Base-by-base conservation (phyloP, 1,284 basidiomycete species). In the Tremellales sp. region DNA sequence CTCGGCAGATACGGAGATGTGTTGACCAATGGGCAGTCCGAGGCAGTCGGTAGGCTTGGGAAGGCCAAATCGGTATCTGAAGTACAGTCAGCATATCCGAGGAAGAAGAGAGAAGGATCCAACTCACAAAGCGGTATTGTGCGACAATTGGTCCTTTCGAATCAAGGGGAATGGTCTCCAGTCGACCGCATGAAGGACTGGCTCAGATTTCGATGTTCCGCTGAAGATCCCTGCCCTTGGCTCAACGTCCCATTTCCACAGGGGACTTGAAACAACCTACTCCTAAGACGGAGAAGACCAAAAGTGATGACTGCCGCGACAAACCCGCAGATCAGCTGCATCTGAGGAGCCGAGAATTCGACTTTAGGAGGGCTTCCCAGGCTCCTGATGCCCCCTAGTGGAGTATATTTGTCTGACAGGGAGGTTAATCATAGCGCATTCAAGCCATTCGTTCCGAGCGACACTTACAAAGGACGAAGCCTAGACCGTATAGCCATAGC, bases 1-100 rank as follows among this genome's bases (percentile, higher is more conserved):
- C 54, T 88, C 84, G 32, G 94, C 93, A 42, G 84, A 82, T 39
- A 98, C 79, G 43, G 87, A 86, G 63, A 98, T 89, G 78, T 98
- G 94, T 75, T 97, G 92, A 48, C 94, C 95, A 63, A 93, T 86
- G 43, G 95, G 94, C 5, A 98, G 83, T 49, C 93, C 93, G 13
- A 98, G 84, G 45, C 85, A 77, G 72, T 87, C 84, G 38, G 82
- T 79, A 1, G 77, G 61, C 52, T 78, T 76, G 22, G 88, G 86
- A 13, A 98, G 80, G 35, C 78, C 82, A 71, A 97, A 95, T 54
- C 91, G 90, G 78, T 97, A 97, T 58, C 89, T 93, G 65, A 41
- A 29, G n/a, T 28, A n/a, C n/a, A n/a, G n/a, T n/a, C n/a, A n/a
- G n/a, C n/a, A n/a, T n/a, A n/a, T n/a, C n/a, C n/a, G n/a, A n/a